phyloP scores from a whole-genome alignment of 495 filamentous ascomycete genomes.

The Neurospora terricola region DNA sequence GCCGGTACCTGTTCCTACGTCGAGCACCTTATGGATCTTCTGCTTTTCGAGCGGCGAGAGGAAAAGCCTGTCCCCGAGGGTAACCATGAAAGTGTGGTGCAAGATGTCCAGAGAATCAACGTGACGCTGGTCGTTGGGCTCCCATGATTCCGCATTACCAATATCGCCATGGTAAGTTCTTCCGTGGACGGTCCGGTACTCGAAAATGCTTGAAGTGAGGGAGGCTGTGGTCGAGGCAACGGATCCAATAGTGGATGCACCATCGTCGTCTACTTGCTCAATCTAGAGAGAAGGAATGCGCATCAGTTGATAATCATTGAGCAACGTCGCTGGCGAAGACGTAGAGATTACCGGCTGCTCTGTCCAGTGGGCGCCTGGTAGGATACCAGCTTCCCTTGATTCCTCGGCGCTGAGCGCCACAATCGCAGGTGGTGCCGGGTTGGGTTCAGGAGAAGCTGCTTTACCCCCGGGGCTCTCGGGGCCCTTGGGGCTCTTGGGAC shows the following conservation, averaged over 20 bases:
- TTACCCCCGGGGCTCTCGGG: not conserved
- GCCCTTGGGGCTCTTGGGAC: not conserved
- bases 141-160: conserved; percentile 3
- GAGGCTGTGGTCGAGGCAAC: conserved; percentile 26
- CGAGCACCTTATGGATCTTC: conserved; percentile 39
- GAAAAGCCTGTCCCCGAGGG: conserved; percentile 30
- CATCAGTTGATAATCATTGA: not conserved
- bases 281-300: not conserved
- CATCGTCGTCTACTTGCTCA: not conserved
- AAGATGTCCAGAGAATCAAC: conserved; percentile 18
- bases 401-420: not conserved
- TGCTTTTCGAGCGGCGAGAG: conserved; percentile 41
- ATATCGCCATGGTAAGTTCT: conserved; percentile 26
- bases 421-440: not conserved
- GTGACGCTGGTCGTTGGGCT: conserved; percentile 18
- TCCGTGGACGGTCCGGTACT: conserved; percentile 35
- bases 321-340: not conserved
- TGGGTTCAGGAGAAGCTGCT: not conserved
- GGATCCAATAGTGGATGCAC: not conserved
- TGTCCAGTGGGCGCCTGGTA: not conserved
- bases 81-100: conserved; percentile 17
- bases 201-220: conserved; percentile 33
- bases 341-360: not conserved
- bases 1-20: conserved; percentile 46
- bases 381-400: not conserved